Conservation (phyloP, 2,329 filamentous ascomycete genomes). For the Camillea tinctor region DNA sequence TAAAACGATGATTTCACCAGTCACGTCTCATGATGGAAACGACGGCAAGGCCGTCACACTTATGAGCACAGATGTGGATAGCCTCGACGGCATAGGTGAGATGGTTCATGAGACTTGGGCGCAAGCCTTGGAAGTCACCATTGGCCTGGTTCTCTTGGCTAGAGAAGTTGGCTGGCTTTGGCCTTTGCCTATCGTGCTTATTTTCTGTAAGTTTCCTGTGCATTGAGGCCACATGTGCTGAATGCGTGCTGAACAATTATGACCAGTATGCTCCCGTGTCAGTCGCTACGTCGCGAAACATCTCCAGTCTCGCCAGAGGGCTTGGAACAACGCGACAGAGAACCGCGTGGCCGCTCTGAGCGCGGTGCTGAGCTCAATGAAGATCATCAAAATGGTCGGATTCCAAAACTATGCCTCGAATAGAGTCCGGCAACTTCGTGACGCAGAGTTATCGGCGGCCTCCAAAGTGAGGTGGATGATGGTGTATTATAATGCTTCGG, state of each 20-base stretch:
- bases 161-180: conserved; percentile 43
- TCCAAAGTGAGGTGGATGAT: conserved; percentile 39
- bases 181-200: conserved; percentile 40
- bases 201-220: conserved; percentile 39
- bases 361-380: conserved; percentile 36
- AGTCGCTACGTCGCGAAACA: conserved; percentile 39
- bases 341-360: conserved; percentile 37
- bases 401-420: conserved; percentile 23
- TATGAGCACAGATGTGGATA: conserved; percentile 41
- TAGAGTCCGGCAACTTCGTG: conserved; percentile 27
- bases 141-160: conserved; percentile 40
- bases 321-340: conserved; percentile 43
- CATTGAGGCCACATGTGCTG: too few species aligned
- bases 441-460: conserved; percentile 34
- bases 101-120: conserved; percentile 46
- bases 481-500: conserved; percentile 40
- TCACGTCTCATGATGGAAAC: conserved; percentile 25
- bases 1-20: conserved; percentile 27
- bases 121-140: conserved; percentile 38
- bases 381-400: conserved; percentile 41
- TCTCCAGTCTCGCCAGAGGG: conserved; percentile 35
- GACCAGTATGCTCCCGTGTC: conserved; percentile 40
- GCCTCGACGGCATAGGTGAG: conserved; percentile 30
- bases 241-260: too few species aligned
- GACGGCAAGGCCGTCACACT: conserved; percentile 38